A percentile compares a stretch with the other conserved stretches of the same genome.
These are phyloP conservation scores for Selaginella moellendorffii DNA, from an alignment of 75 land plant species.

Conservation along the genomic window DNA sequence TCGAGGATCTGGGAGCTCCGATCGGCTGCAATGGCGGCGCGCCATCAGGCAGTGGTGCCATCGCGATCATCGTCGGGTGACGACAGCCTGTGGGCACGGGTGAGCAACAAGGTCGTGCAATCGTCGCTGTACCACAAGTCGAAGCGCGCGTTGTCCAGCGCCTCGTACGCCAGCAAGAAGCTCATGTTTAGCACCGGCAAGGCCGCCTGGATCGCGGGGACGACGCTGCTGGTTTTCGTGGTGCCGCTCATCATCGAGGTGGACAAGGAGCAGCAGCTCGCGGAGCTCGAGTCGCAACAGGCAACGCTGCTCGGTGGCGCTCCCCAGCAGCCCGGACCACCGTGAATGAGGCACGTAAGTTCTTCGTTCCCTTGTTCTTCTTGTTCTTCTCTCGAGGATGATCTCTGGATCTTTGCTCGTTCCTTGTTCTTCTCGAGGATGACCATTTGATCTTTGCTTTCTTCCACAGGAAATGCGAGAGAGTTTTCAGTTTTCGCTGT, in stretches of 20 bases:
- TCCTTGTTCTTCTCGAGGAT: no score
- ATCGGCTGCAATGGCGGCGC: no score
- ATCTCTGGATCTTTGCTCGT: no score
- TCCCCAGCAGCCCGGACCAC: not conserved
- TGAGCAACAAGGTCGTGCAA: not conserved
- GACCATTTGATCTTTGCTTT: no score
- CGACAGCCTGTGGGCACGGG: not conserved
- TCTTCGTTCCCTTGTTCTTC: no score
- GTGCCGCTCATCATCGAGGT: constrained; percentile 24
- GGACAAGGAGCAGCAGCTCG: constrained; percentile 17
- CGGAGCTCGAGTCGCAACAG: constrained; percentile 16
- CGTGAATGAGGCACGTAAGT: no score
- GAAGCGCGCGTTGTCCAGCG: not conserved
- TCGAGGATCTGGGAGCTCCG: no score
- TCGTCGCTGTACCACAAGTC: not conserved
- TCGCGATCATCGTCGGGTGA: no score
- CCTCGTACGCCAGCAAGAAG: constrained; percentile 16
- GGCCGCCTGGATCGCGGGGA: constrained; percentile 28
- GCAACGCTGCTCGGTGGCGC: constrained; percentile 12
- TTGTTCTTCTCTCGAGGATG: no score
- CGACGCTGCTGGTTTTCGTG: constrained; percentile 19
- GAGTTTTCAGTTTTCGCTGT: no score
- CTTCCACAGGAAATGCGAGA: no score
- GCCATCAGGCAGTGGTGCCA: no score
- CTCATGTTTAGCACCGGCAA: constrained; percentile 23